A percentile compares a stretch with the other conserved stretches of the same genome.
phyloP scores from a whole-genome alignment of 768 basidiomycete genomes.

The Paxillus rubicundulus region DNA sequence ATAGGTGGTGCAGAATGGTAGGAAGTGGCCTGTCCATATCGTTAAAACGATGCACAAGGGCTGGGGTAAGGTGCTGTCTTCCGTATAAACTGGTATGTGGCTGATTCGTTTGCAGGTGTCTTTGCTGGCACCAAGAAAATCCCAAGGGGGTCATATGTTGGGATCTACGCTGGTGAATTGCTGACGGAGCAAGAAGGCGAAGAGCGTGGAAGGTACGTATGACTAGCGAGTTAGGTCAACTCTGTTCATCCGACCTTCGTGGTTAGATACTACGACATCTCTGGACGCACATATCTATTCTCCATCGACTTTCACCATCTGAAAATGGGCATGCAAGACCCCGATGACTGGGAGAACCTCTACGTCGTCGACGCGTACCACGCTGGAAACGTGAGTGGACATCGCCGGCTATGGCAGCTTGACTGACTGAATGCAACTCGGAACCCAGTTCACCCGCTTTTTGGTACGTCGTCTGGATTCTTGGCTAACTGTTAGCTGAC shows the following conservation, averaged over 20 bases:
- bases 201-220: constrained; percentile 60
- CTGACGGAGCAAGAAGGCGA: constrained; percentile 68
- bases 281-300: constrained; percentile 78
- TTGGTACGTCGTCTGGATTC: constrained; percentile 42
- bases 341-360: constrained; percentile 27
- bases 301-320: constrained; percentile 78
- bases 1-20: constrained; percentile 82
- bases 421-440: constrained; percentile 2
- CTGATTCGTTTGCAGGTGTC: constrained; percentile 49
- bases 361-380: constrained; percentile 87
- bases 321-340: constrained; percentile 29
- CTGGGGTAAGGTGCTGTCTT: constrained; percentile 60
- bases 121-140: constrained; percentile 67
- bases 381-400: constrained; percentile 68
- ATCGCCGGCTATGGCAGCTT: background rate
- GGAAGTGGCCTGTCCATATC: constrained; percentile 61
- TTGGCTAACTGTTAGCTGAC: background rate
- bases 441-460: constrained; percentile 81
- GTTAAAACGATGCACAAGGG: constrained; percentile 74
- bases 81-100: background rate
- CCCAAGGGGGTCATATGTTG: constrained; percentile 66
- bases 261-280: constrained; percentile 66
- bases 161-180: constrained; percentile 84
- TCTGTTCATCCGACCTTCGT: background rate
- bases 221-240: no score